Base-by-base conservation (phyloP, 306 rosid genomes). In the Castanopsis chinensis region DNA sequence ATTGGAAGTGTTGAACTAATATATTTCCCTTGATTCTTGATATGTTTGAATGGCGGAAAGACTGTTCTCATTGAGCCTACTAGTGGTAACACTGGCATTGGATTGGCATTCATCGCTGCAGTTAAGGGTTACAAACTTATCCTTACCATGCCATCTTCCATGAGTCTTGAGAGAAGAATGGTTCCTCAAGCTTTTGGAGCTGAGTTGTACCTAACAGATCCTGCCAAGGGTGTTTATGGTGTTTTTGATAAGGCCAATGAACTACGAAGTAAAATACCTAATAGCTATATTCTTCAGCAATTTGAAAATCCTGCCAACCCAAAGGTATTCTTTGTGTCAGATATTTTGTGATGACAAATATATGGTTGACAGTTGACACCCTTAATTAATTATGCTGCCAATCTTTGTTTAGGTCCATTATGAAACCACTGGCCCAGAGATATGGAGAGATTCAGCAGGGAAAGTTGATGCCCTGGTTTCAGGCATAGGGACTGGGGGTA, bases 391-490 rank as follows among this genome's bases (percentile, higher is more conserved):
- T 13, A 5, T 54, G 63, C 28, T 68, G 7, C 65, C n/a, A 37
- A 76, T 58, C 33, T 76, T 67, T 67, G 35, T 65, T 37, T 82
- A 92, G 99, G 83, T 84, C 82, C 97, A 94, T 87, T 94, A 92
- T 27, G 97, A 92, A 73, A 90, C 97, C 74, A 92, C 97, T 25
- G 97, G 97, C 69, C 94, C 93, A 19, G 97, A 94, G 89, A 91
- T 94, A 74, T 92, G 99, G 98, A 37, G 45, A 37, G 45, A 37
- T 37, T 37, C 11, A 37, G 45, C 3, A 37, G 45, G 10, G 45
- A 37, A 37, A 37, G 45, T 37, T 37, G 45, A 37, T 37, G 45
- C 45, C 45, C 11, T 37, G 45, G 45, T 37, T 37, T 37, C 45
- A 37, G 45, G 45, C 45, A 37, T 37, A 37, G 11, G 45, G 45